phyloP scores from a whole-genome alignment of 352 stramenopile genomes.

The Blastocystis sp. region DNA sequence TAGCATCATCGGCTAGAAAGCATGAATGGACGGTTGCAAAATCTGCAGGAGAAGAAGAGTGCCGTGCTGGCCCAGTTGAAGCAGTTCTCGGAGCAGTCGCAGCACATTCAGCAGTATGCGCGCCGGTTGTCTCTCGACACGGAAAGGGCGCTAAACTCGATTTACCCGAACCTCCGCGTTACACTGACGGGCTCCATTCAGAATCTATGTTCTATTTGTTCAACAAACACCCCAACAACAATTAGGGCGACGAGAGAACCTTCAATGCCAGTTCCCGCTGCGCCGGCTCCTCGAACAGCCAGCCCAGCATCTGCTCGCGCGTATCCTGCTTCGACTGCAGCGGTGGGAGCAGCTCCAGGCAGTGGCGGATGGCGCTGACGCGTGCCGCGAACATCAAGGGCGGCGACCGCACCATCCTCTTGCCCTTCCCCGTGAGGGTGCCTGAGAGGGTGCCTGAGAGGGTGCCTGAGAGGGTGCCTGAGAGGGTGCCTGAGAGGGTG shows the following conservation, averaged over 20 bases:
- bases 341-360: neutral
- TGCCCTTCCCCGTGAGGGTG: neutral
- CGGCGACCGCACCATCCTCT: neutral
- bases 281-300: neutral
- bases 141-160: constrained; percentile 5
- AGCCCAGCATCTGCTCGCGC: neutral
- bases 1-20: neutral
- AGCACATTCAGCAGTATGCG: neutral
- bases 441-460: too few species aligned
- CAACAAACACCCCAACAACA: constrained; percentile 8
- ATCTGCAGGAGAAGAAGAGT: constrained; percentile 16
- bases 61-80: neutral
- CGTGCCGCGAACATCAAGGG: neutral
- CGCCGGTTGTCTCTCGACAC: neutral
- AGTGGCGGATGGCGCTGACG: neutral
- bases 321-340: neutral
- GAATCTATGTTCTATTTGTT: neutral
- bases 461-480: too few species aligned
- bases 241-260: neutral
- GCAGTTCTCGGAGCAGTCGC: neutral
- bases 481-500: too few species aligned
- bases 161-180: neutral
- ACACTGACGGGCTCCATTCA: constrained; percentile 16
- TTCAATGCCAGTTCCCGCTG: neutral
- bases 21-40: neutral